These are phyloP conservation scores for Chalaropsis thielavioides DNA, from an alignment of 2,329 filamentous ascomycete species.

Conservation along the genomic window DNA sequence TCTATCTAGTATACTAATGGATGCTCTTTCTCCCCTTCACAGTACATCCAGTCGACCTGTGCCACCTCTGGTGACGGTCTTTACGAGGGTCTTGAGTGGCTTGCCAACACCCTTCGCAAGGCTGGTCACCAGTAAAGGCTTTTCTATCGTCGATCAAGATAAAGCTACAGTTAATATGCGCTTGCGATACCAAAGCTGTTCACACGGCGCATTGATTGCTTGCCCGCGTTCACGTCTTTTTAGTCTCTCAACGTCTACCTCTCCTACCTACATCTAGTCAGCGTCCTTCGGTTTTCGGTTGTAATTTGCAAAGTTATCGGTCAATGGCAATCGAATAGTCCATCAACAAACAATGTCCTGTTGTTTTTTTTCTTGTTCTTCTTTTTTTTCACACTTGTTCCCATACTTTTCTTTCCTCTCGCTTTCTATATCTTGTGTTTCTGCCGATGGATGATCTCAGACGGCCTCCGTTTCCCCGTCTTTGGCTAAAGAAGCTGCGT, in stretches of 20 bases:
- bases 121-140: slow-evolving; percentile 45
- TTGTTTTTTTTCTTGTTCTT: slow-evolving; percentile 19
- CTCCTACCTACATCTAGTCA: slow-evolving; percentile 18
- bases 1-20: slow-evolving; percentile 19
- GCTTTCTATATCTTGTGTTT: slow-evolving; percentile 15
- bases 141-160: slow-evolving; percentile 10
- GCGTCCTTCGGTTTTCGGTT: slow-evolving; percentile 36
- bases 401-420: slow-evolving; percentile 18
- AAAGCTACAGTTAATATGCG: slow-evolving; percentile 17
- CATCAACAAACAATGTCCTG: slow-evolving; percentile 28
- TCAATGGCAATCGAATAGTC: slow-evolving; percentile 42
- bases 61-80: slow-evolving; percentile 98
- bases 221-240: slow-evolving; percentile 16
- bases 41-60: slow-evolving; percentile 99
- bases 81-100: slow-evolving; percentile 96
- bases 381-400: slow-evolving; percentile 17
- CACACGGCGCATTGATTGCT: slow-evolving; percentile 10
- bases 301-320: slow-evolving; percentile 42
- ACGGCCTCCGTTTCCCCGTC: background rate
- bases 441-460: background rate
- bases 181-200: slow-evolving; percentile 16
- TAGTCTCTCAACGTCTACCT: slow-evolving; percentile 18
- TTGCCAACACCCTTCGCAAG: slow-evolving; percentile 72
- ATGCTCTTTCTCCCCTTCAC: slow-evolving; percentile 13
- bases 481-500: background rate